A percentile compares a stretch with the other conserved stretches of the same genome.
Evolutionary conservation across 2,329 filamentous ascomycete species (phyloP).

Genomic region (Stachybotrys chlorohalonatus): DNA sequence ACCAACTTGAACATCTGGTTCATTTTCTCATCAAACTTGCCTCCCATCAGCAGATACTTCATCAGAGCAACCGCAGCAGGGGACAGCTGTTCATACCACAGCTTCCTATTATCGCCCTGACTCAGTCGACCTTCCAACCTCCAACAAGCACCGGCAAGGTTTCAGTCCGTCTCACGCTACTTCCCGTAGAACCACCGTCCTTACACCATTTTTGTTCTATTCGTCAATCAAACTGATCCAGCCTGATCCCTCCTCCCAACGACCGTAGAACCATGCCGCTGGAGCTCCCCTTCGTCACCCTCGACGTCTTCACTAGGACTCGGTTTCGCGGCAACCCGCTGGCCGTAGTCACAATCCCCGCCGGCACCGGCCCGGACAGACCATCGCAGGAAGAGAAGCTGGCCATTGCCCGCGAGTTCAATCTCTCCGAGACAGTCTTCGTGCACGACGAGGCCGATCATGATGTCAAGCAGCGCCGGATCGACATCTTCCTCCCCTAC

Average conservation of each 20-base stretch:
- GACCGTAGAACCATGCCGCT: constrained; percentile 3
- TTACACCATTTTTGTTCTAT: not conserved
- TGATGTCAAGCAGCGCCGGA: constrained; percentile 23
- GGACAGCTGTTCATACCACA: not conserved
- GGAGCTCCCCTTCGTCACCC: constrained; percentile 40
- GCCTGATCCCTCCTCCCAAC: too few relatives aligned
- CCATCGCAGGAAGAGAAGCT: constrained; percentile 47
- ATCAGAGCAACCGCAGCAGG: not conserved
- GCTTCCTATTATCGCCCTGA: not conserved
- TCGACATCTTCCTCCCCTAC: constrained; percentile 51
- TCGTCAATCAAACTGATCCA: not conserved
- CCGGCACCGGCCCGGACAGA: constrained; percentile 16
- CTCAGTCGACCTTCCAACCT: not conserved
- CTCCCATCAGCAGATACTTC: too few relatives aligned
- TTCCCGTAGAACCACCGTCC: not conserved
- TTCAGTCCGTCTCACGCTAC: not conserved
- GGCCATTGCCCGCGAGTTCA: constrained; percentile 52
- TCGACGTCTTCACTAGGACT: constrained; percentile 48
- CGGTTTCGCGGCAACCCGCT: constrained; percentile 50
- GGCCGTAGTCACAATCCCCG: constrained; percentile 46
- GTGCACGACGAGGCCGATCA: constrained; percentile 36
- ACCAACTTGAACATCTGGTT: too few relatives aligned
- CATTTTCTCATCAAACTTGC: too few relatives aligned
- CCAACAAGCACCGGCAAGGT: not conserved
- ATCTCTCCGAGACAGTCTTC: constrained; percentile 56